Base-by-base conservation (phyloP, 148 eudicot genomes). In the Simmondsia chinensis region DNA sequence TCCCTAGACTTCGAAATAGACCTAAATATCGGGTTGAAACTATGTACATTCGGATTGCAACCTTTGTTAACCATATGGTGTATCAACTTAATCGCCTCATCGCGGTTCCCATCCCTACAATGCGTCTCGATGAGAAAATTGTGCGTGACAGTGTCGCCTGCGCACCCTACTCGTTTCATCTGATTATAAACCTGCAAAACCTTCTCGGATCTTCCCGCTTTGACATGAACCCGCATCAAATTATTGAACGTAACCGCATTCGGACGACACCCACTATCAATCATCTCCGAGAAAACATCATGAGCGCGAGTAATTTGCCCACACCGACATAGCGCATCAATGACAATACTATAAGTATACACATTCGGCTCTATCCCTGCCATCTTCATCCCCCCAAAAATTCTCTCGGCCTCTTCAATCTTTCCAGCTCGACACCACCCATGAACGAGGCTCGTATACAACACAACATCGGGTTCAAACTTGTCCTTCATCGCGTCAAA, bases 281-380 rank as follows among this genome's bases (percentile, higher is more conserved):
- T 55, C 97, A 89, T 89, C 51, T 89, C 97, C 1, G 94, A 51
- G 8, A 89, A 81, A 17, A 89, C 93, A 65, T 89, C 97, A 20
- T 89, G 82, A 14, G 97, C 95, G 7, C 97, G 82, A 0, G 65
- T 76, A 33, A 79, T 79, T 37, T 85, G 95, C 43, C 95, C 85
- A 6, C 60, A 38, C 39, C 97, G 67, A 63, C 95, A 89, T 72
- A 89, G 57, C 0, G 69, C 93, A 72, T 89, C 97, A 41, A 89
- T 81, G 26, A 85, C 85, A 50, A 53, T 57, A 20, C 52, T 64
- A 34, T 81, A 89, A 11, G 95, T 85, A 37, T 78, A 78, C 48
- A 89, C 97, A 72, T 77, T 82, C 2, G 95, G 97, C 57, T 62
- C 67, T 37, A 89, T 59, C 47, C 83, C 95, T 4, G 63, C 72